Evolutionary conservation across 257 asterid genomes (phyloP), one percentile per base, ranked within the genome.

Genomic region (Anisodus tanguticus): DNA sequence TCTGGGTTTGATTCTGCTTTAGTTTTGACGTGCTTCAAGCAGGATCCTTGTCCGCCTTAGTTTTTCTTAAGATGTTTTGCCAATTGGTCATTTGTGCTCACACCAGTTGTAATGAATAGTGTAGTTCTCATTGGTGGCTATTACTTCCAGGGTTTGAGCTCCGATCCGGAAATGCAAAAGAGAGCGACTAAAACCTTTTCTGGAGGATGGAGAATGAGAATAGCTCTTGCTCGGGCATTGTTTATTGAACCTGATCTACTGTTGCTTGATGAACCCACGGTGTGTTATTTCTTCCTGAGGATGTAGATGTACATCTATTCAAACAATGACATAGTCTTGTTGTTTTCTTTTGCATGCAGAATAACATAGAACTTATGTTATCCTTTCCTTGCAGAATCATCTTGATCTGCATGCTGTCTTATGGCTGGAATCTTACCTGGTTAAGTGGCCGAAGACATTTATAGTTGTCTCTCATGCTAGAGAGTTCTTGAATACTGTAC

Each of bases 121-220:
- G 64, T 53, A 64, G 62, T 84, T 85, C 58, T 86, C 84, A 79
- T 77, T 81, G 67, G 1, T 82, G 64, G 77, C 63, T 64, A 69
- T 83, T 53, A 53, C 82, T 77, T 80, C 80, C 92, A 96, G 99
- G 99, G 99, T 88, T 97, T 96, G 86, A 96, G 99, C 85, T 96
- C 94, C 91, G 11, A 95, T 63, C 83, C 97, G 15, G 99, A 96
- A 82, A 96, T 96, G 98, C 99, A 96, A 87, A 91, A 88, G 85
- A 92, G 72, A 86, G 92, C 98, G 5, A 96, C 98, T 13, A 96
- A 91, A 89, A 89, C 98, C 72, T 96, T 96, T 87, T 96, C 99
- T 86, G 99, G 99, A 87, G 99, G 99, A 87, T 96, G 99, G 99
- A 88, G 99, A 83, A 96, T 96, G 99, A 94, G 98, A 90, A 88